Percentiles rank a stretch among this genome's conserved stretches.
These are phyloP conservation scores for Crepidotus variabilis DNA, from an alignment of 768 basidiomycete species.

Conservation along the genomic window DNA sequence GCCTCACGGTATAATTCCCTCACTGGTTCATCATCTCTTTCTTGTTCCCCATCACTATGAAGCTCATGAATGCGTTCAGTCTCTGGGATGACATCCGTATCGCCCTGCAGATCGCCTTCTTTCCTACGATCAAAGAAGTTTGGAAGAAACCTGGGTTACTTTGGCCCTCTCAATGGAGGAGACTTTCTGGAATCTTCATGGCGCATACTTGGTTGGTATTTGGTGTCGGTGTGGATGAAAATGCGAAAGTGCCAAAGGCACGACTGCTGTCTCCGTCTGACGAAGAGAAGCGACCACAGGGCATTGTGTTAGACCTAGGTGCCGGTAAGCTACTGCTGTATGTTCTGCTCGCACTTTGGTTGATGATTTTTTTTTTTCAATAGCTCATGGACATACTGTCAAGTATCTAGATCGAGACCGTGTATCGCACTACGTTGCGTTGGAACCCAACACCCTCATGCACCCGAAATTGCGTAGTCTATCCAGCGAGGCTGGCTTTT, in stretches of 20 bases:
- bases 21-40: not conserved
- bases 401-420: constrained; percentile 52
- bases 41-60: not conserved
- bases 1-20: not conserved
- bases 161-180: not conserved
- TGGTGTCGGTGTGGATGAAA: not conserved
- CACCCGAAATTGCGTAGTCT: constrained; percentile 47
- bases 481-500: constrained; percentile 50
- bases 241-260: not conserved
- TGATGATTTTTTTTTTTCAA: constrained; percentile 15
- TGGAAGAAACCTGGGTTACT: not conserved
- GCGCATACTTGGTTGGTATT: not conserved
- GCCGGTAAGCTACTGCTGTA: constrained; percentile 43
- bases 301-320: constrained; percentile 64
- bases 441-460: constrained; percentile 70
- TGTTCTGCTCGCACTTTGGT: no score
- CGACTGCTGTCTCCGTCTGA: not conserved
- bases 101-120: not conserved
- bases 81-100: not conserved
- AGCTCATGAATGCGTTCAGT: not conserved
- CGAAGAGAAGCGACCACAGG: constrained; percentile 36
- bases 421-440: constrained; percentile 64
- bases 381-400: constrained; percentile 58
- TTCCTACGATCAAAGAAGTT: not conserved
- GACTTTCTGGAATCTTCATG: not conserved